Evolutionary conservation across 2,329 filamentous ascomycete genomes (phyloP).

Genomic region (Paracorniculantispora psalliotae): DNA sequence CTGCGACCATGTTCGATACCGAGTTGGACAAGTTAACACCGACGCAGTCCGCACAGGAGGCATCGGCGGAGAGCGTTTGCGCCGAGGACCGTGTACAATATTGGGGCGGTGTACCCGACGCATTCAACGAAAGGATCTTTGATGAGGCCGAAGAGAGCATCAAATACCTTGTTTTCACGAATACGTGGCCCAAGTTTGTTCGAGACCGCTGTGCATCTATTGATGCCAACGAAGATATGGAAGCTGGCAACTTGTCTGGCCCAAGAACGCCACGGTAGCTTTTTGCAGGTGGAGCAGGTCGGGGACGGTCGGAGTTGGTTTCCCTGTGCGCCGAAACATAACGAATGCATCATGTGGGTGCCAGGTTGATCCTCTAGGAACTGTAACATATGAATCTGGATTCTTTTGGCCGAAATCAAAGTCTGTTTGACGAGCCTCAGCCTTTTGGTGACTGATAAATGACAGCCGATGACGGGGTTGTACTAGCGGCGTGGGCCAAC

Average conservation of each 20-base stretch:
- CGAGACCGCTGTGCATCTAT: conserved; percentile 28
- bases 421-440: not conserved
- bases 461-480: not conserved
- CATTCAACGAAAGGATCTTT: conserved; percentile 50
- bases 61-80: not conserved
- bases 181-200: conserved; percentile 61
- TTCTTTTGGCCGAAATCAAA: not conserved
- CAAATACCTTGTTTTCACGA: conserved; percentile 63
- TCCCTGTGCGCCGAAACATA: too few species aligned
- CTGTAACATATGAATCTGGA: not conserved
- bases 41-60: not conserved
- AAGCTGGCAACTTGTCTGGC: not conserved
- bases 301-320: too few species aligned
- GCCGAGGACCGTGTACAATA: conserved; percentile 23
- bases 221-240: conserved; percentile 15
- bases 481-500: not conserved
- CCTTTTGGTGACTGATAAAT: not conserved
- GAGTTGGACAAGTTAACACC: not conserved
- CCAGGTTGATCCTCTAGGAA: not conserved
- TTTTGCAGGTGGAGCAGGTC: not conserved
- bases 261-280: not conserved
- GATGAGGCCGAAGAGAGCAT: conserved; percentile 55
- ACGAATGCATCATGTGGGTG: not conserved
- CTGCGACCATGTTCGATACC: conserved; percentile 34
- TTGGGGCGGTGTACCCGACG: conserved; percentile 39